Evolutionary conservation across 2,329 filamentous ascomycete species (phyloP).

Genomic region (Fusarium compactum): DNA sequence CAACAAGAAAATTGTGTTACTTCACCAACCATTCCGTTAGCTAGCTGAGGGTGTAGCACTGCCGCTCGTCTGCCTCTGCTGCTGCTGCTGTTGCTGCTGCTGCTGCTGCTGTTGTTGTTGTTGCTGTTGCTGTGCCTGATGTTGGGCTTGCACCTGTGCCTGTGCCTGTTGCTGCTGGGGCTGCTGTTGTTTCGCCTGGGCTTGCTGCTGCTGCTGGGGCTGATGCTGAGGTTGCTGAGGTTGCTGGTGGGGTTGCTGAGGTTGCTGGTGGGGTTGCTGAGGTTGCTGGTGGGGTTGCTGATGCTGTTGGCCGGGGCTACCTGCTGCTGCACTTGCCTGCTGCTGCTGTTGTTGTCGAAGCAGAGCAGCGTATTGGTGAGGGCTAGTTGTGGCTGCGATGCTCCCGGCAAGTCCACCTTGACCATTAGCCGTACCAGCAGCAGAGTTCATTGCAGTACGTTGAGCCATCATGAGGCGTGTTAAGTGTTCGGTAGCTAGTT

Average conservation of each 20-base stretch:
- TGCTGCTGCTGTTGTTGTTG: slow-evolving; percentile 44
- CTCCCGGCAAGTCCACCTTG: slow-evolving; percentile 63
- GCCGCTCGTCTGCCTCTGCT: slow-evolving; percentile 54
- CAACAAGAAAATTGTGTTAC: slow-evolving; percentile 17
- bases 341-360: slow-evolving; percentile 69
- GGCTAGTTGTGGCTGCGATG: slow-evolving; percentile 62
- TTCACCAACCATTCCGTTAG: slow-evolving; percentile 31
- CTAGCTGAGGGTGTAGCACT: slow-evolving; percentile 55
- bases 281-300: slow-evolving; percentile 45
- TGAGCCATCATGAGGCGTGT: slow-evolving; percentile 62
- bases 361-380: slow-evolving; percentile 70
- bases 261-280: slow-evolving; percentile 42
- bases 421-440: slow-evolving; percentile 60
- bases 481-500: slow-evolving; percentile 65
- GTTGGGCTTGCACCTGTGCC: slow-evolving; percentile 21
- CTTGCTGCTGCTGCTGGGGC: slow-evolving; percentile 27
- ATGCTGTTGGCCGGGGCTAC: slow-evolving; percentile 48
- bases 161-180: slow-evolving; percentile 26
- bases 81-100: slow-evolving; percentile 47
- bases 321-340: slow-evolving; percentile 52
- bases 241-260: slow-evolving; percentile 39
- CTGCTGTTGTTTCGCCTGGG: slow-evolving; percentile 36
- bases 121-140: slow-evolving; percentile 35
- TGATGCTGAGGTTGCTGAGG: slow-evolving; percentile 45
- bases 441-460: slow-evolving; percentile 66